Base-by-base conservation (phyloP, 106 monocot genomes). In the Xerophyta viscosa region DNA sequence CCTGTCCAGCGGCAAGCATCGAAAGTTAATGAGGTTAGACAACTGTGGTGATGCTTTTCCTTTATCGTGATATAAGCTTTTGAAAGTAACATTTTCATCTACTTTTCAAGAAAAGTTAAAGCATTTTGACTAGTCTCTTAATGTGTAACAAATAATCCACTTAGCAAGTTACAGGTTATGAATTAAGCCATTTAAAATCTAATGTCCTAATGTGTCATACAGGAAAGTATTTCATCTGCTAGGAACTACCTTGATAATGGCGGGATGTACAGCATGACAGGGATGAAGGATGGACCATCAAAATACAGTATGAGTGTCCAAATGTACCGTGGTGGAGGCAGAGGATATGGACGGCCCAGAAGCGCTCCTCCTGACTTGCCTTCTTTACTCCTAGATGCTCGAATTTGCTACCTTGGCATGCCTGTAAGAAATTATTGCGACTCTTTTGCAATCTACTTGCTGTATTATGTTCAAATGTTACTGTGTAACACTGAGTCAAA, bases 331-430 rank as follows among this genome's bases (percentile, higher is more conserved):
- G 82, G 89, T 46, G 85, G 88, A 52, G 72, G 64, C 13, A 67
- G 89, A 61, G 88, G 81, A 59, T 81, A 77, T 63, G 81, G 94
- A 46, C 73, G 89, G 52, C 82, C 85, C 31, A 85, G 85, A 78
- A 73, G 56, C 58, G 80, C 81, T 18, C 88, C 94, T 64, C 94
- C 94, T 47, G 94, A 96, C 48, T 68, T 96, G 56, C 89, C 88
- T 45, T 96, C 94, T 55, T 60, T 85, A 41, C 79, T 96, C 11
- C 66, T 96, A 57, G 94, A 96, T 85, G 80, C 84, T 54, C 72
- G 94, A 56, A 96, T 96, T 58, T 73, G 75, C 60, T 96, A 69
- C 51, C 62, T 96, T 27, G 89, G 89, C 29, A 96, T 96, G 94
- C 82, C 94, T 61, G 94, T 96, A 64, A 72, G 83, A 53, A 17